These are phyloP conservation scores for Linanthus parryae DNA, from an alignment of 148 eudicot species.

Conservation along the genomic window DNA sequence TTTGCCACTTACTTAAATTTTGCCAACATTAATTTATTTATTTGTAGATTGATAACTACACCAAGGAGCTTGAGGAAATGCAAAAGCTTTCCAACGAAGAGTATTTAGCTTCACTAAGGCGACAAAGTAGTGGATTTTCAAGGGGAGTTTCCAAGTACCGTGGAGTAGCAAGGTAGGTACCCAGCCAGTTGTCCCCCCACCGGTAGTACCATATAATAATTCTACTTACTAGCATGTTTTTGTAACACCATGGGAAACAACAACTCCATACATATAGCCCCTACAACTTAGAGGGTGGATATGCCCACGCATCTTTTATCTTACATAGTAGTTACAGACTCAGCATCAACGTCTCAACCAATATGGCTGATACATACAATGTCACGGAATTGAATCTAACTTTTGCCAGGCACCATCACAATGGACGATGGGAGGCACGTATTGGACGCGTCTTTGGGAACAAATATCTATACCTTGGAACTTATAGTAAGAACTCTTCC, in stretches of 20 bases:
- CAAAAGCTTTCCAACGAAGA: slow-evolving; percentile 66
- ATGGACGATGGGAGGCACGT: slow-evolving; percentile 73
- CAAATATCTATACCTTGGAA: slow-evolving; percentile 65
- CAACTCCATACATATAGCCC: no score
- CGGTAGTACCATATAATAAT: no score
- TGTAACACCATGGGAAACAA: no score
- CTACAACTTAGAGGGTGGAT: no score
- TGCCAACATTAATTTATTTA: background rate
- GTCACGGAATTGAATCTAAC: no score
- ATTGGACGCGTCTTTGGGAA: slow-evolving; percentile 63
- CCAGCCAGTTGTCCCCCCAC: no score
- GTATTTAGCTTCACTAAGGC: slow-evolving; percentile 67
- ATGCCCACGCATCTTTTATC: no score
- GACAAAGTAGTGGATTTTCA: slow-evolving; percentile 86
- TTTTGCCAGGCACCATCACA: slow-evolving; percentile 74
- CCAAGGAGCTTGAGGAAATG: slow-evolving; percentile 74
- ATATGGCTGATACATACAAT: no score
- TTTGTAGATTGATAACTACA: slow-evolving; percentile 57
- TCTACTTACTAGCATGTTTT: no score
- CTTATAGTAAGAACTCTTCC: slow-evolving; percentile 40
- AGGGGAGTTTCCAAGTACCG: slow-evolving; percentile 94
- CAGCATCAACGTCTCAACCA: no score
- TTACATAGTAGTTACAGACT: no score
- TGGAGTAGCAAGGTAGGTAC: slow-evolving; percentile 78
- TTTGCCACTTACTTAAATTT: background rate